Base-by-base conservation (phyloP, 2,329 filamentous ascomycete species). In the Pleurostoma richardsiae region DNA sequence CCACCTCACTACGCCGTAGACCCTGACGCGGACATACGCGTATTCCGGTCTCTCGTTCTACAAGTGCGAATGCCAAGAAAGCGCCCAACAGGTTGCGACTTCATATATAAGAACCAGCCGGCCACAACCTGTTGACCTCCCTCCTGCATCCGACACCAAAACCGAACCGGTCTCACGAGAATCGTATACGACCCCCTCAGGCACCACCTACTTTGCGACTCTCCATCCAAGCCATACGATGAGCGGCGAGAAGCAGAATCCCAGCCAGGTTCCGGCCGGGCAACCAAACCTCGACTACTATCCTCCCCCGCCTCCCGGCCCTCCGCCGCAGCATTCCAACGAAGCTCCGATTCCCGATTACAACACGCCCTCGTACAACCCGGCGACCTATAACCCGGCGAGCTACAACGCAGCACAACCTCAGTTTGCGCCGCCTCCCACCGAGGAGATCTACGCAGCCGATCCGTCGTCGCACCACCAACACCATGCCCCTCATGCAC, bases 271-370 rank as follows among this genome's bases (percentile, higher is more conserved):
- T 36, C 33, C 33, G 33, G 33, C 39, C 10, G n/a, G 30, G 10
- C 30, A 49, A 19, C 49, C 43, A 2, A 38, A 41, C 40, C 41
- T 40, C 30, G 44, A 51, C 10, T 48, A 50, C 39, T 57, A 59
- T 39, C 56, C 59, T 1, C 58, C 57, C 36, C 60, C 56, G 11
- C 59, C 59, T 29, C 54, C 59, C 0, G 58, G 56, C 1, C 55
- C 58, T 10, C 58, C 56, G 4, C 56, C 58, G 4, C 54, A 52
- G 42, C 59, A 61, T 38, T 33, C 58, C 26, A 52, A 56, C 48
- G 56, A 57, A 40, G 54, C 46, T 3, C 57, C 57, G 8, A 46
- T 57, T 33, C 56, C 56, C 19, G 57, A 62, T 31, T 57, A 57
- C 45, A 40, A 54, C n/a, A 19, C 19, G 19, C 19, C 19, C 19